Base-by-base conservation (phyloP, 2,329 filamentous ascomycete species). In the Metarhizium humberi region DNA sequence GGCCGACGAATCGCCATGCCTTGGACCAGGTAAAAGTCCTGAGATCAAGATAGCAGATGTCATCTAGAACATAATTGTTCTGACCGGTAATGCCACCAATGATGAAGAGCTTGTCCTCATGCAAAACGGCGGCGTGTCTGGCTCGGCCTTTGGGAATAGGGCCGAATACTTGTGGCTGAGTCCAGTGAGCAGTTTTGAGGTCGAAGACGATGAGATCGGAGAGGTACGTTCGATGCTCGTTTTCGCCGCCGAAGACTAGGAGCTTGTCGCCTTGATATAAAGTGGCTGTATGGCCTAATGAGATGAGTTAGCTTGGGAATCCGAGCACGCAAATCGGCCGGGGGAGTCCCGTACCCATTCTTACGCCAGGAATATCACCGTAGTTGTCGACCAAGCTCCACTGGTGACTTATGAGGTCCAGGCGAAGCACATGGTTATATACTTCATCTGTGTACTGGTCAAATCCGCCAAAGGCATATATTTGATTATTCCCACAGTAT, bases 381-480 rank as follows among this genome's bases (percentile, higher is more conserved):
- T 96, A 99, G 72, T 99, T 99, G 73, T 97, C 94, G 20, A 99
- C 92, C 52, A 99, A 76, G 61, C 84, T 94, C 94, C 94, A 99
- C 69, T 94, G 90, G 62, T 94, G 85, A 59, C 87, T 92, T 58
- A 87, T 79, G 59, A 99, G 80, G 69, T 99, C 92, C 52, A 99
- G 75, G 64, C 85, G 86, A 60, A 99, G 78, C 46, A 99, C 94
- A 74, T 99, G 94, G 67, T 99, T 99, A 74, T 99, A 99, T 18
- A 99, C 89, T 75, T 99, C 94, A 69, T 99, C 94, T 0, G 94
- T 99, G 68, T 96, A 97, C 71, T 97, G 92, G 68, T 99, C 94
- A 67, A 99, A 99, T 18, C 94, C 94, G 47, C 94, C 94, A 76
- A 99, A 99, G 11, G 92, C 94, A 72, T 95, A 97, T 64, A 99